A percentile compares a stretch with the other conserved stretches of the same genome.
Conservation (phyloP, 148 eudicot species). For the Chenopodium album region DNA sequence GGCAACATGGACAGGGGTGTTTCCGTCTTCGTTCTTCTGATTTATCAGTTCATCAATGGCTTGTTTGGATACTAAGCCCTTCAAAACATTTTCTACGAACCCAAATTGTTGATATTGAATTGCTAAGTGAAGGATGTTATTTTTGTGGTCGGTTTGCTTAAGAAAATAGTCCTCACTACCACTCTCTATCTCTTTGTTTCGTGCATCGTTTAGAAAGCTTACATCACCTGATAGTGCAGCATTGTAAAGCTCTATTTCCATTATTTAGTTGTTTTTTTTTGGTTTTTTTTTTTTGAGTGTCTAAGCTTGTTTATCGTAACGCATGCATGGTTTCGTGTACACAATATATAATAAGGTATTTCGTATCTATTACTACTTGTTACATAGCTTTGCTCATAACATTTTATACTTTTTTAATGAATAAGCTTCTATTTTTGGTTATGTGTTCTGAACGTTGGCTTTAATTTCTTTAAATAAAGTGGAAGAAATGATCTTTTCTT, state of each 20-base stretch:
- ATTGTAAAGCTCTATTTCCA: not conserved
- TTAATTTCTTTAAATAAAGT: too few relatives aligned
- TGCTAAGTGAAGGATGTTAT: not conserved
- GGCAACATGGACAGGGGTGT: slow-evolving; percentile 9
- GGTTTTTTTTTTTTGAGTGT: too few relatives aligned
- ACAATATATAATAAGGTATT: too few relatives aligned
- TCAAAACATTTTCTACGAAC: not conserved
- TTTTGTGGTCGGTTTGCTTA: not conserved
- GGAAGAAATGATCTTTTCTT: too few relatives aligned
- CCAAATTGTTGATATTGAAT: not conserved
- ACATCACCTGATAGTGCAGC: not conserved
- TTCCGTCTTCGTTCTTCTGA: not conserved
- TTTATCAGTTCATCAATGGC: not conserved
- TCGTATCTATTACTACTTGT: too few relatives aligned
- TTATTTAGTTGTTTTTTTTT: not conserved
- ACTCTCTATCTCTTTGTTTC: not conserved
- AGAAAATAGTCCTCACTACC: not conserved
- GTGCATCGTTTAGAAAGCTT: not conserved
- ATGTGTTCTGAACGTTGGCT: too few relatives aligned
- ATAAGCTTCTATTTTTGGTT: too few relatives aligned
- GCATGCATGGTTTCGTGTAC: too few relatives aligned
- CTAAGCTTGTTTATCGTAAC: too few relatives aligned
- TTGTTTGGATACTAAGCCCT: not conserved
- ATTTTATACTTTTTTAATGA: too few relatives aligned
- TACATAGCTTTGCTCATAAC: too few relatives aligned